These are phyloP conservation scores for Colletotrichum salicis DNA, from an alignment of 2,329 filamentous ascomycete species.

Conservation along the genomic window DNA sequence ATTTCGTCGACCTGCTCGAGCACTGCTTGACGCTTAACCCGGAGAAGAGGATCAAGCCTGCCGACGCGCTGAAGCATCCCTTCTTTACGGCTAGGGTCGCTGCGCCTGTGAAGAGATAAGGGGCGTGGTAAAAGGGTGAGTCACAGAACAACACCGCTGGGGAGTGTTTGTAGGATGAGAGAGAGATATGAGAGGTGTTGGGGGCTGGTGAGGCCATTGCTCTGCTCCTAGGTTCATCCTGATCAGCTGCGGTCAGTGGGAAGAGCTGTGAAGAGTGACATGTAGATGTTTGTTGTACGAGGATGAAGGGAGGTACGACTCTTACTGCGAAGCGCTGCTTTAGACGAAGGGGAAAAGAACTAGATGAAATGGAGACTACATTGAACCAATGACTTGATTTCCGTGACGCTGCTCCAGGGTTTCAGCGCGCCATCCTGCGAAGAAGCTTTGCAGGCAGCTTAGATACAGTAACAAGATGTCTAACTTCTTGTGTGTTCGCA, in stretches of 20 bases:
- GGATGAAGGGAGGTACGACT: not conserved
- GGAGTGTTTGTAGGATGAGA: not conserved
- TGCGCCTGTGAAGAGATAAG: conserved; percentile 38
- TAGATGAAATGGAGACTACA: not conserved
- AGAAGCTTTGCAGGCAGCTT: too few species aligned
- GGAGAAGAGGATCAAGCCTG: conserved; percentile 88
- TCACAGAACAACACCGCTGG: not conserved
- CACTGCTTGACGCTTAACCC: conserved; percentile 90
- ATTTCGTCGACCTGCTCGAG: conserved; percentile 89
- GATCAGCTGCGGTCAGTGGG: not conserved
- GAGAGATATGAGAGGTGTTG: not conserved
- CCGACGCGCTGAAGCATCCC: conserved; percentile 87
- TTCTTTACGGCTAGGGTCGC: conserved; percentile 72
- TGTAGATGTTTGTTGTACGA: not conserved
- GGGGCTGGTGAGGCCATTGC: not conserved
- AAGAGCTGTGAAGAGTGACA: not conserved
- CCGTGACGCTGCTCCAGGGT: not conserved
- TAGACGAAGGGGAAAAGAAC: not conserved
- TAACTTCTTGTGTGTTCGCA: too few species aligned
- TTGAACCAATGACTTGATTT: not conserved
- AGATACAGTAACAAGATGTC: too few species aligned
- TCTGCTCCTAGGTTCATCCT: not conserved
- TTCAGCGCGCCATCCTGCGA: not conserved
- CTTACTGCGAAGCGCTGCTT: not conserved
- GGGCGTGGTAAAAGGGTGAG: not conserved